A percentile compares a stretch with the other conserved stretches of the same genome.
phyloP scores from a whole-genome alignment of 1,139 yeast species.

The Nakaseomyces nivariensis region DNA sequence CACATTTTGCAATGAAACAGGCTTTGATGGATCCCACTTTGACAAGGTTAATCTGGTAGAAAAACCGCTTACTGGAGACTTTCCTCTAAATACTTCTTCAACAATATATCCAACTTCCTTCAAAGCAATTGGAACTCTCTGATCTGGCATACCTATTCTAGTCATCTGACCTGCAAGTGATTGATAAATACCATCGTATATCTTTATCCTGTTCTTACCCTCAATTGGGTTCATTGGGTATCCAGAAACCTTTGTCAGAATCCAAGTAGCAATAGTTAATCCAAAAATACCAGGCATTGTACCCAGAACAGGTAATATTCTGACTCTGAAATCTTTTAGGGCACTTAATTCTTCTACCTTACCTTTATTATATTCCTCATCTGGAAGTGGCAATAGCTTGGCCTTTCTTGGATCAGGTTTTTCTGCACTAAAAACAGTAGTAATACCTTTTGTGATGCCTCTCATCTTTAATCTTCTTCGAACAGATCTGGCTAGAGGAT shows the following conservation, averaged over 20 bases:
- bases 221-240: slow-evolving; percentile 84
- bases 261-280: slow-evolving; percentile 73
- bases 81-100: slow-evolving; percentile 88
- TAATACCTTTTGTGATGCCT: slow-evolving; percentile 68
- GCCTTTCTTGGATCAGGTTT: slow-evolving; percentile 96
- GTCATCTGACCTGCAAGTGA: slow-evolving; percentile 81
- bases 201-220: slow-evolving; percentile 79
- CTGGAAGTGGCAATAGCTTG: slow-evolving; percentile 68
- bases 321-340: slow-evolving; percentile 76
- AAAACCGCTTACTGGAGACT: slow-evolving; percentile 78
- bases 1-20: slow-evolving; percentile 55
- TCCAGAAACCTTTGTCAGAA: slow-evolving; percentile 71
- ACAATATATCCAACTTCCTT: slow-evolving; percentile 74
- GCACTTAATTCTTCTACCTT: slow-evolving; percentile 82
- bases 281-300: slow-evolving; percentile 97
- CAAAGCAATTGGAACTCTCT: slow-evolving; percentile 61
- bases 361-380: slow-evolving; percentile 70
- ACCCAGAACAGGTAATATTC: slow-evolving; percentile 90
- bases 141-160: slow-evolving; percentile 59
- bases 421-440: slow-evolving; percentile 87
- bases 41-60: slow-evolving; percentile 71
- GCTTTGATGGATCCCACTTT: slow-evolving; percentile 65
- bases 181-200: slow-evolving; percentile 74
- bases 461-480: slow-evolving; percentile 70
- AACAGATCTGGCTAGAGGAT: slow-evolving; percentile 82